Evolutionary conservation across 2,329 filamentous ascomycete species (phyloP).

Genomic region (Ciborinia camelliae): DNA sequence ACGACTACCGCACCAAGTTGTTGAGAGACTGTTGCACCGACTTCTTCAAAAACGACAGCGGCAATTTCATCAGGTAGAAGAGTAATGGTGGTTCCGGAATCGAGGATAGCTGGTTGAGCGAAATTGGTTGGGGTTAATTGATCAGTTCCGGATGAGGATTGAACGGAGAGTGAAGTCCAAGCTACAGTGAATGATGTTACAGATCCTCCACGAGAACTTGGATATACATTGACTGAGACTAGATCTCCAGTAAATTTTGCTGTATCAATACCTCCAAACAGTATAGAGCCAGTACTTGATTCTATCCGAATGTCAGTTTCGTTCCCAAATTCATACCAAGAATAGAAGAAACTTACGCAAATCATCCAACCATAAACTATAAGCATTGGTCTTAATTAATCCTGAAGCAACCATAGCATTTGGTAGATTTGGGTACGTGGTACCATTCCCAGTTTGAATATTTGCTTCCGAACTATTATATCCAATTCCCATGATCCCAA

Average conservation of each 20-base stretch:
- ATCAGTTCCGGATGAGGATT: conserved; percentile 41
- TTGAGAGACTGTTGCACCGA: conserved; percentile 47
- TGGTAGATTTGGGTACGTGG: conserved; percentile 36
- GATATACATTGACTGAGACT: conserved; percentile 36
- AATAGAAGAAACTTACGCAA: conserved; percentile 31
- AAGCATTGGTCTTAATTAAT: conserved; percentile 44
- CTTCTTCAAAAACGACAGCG: conserved; percentile 42
- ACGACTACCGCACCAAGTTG: conserved; percentile 48
- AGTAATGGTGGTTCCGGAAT: conserved; percentile 65
- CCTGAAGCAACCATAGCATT: conserved; percentile 41
- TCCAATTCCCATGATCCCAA: conserved; percentile 58
- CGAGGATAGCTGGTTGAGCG: conserved; percentile 53
- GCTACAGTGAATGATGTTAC: conserved; percentile 37
- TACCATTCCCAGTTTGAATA: conserved; percentile 47
- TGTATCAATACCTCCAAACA: conserved; percentile 49
- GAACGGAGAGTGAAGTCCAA: conserved; percentile 36
- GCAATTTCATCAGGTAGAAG: conserved; percentile 60
- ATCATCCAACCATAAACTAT: conserved; percentile 41
- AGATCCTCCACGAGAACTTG: conserved; percentile 14
- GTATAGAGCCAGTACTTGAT: conserved; percentile 37
- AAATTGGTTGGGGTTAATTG: conserved; percentile 35
- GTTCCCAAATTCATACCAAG: not conserved
- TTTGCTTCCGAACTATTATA: conserved; percentile 46
- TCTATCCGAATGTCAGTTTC: conserved; percentile 28
- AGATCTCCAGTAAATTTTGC: conserved; percentile 44